Evolutionary conservation across 1,284 basidiomycete species (phyloP).

Genomic region (Cutaneotrichosporon sp.): DNA sequence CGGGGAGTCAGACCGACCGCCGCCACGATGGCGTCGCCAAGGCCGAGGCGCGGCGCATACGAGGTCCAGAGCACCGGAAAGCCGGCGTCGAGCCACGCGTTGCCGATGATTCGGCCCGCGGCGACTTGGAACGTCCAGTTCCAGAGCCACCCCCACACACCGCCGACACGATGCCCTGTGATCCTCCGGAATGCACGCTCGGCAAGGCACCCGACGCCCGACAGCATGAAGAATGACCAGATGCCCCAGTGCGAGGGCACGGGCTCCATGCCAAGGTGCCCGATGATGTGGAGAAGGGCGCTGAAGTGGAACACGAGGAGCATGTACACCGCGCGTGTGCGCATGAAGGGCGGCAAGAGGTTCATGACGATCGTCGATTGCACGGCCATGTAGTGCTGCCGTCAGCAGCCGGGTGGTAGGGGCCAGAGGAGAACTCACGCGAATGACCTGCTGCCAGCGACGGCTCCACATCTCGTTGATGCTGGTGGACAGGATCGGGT

Average conservation of each 20-base stretch:
- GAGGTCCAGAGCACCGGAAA: background rate
- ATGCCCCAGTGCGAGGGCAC: too few species aligned
- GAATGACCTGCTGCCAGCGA: constrained; percentile 5
- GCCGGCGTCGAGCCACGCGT: constrained; percentile 36
- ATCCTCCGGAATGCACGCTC: constrained; percentile 41
- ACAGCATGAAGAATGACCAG: constrained; percentile 45
- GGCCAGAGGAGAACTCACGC: background rate
- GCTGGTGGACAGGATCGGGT: background rate
- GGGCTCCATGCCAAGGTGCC: constrained; percentile 39
- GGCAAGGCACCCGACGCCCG: constrained; percentile 33
- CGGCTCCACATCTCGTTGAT: constrained; percentile 6
- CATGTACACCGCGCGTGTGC: constrained; percentile 26
- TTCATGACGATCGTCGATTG: background rate
- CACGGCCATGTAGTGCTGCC: constrained; percentile 3
- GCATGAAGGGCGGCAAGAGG: constrained; percentile 20
- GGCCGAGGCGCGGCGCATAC: background rate
- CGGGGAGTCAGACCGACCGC: background rate
- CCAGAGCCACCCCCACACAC: constrained; percentile 42
- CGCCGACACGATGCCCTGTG: constrained; percentile 41
- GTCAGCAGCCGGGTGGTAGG: background rate
- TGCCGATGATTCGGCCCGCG: constrained; percentile 26
- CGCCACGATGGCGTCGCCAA: background rate
- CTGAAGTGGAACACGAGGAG: constrained; percentile 41
- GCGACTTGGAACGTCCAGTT: constrained; percentile 33
- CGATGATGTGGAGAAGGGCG: constrained; percentile 41